Percentiles rank a stretch among this genome's conserved stretches.
Conservation (phyloP, 208 protist genomes). For the Giardia muris region DNA sequence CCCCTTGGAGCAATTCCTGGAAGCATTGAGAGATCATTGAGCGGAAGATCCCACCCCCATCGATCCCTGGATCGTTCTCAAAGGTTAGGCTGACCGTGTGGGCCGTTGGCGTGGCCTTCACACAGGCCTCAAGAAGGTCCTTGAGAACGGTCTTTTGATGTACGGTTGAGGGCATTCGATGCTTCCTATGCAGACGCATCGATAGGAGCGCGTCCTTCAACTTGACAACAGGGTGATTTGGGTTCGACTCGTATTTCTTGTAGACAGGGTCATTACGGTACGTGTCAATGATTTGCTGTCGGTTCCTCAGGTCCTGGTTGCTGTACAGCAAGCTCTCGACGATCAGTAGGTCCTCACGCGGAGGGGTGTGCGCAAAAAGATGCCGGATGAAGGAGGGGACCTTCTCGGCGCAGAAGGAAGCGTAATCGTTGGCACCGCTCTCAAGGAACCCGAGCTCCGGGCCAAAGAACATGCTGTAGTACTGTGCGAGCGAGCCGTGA, state of each 20-base stretch:
- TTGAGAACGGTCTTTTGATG: background rate
- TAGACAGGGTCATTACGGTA: background rate
- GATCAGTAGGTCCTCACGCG: background rate
- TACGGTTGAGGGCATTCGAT: background rate
- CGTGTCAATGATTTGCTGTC: background rate
- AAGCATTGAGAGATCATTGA: background rate
- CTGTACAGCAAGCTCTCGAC: background rate
- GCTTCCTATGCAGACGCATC: background rate
- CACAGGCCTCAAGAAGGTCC: background rate
- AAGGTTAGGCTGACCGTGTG: background rate
- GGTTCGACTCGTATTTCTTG: background rate
- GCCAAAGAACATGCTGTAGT: background rate
- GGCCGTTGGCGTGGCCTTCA: background rate
- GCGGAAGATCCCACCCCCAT: slow-evolving; percentile 13
- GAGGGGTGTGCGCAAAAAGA: background rate
- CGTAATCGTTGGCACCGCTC: background rate
- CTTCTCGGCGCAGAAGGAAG: background rate
- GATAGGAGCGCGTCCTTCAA: background rate
- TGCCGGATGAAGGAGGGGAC: background rate
- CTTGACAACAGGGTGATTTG: background rate
- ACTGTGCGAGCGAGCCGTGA: background rate
- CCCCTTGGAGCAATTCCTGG: background rate
- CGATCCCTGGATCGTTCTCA: slow-evolving; percentile 3
- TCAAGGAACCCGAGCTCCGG: background rate
- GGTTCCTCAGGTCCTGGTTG: background rate